A percentile compares a stretch with the other conserved stretches of the same genome.
Conservation (phyloP, 176 grass and related monocot species). For the Elaeis guineensis region DNA sequence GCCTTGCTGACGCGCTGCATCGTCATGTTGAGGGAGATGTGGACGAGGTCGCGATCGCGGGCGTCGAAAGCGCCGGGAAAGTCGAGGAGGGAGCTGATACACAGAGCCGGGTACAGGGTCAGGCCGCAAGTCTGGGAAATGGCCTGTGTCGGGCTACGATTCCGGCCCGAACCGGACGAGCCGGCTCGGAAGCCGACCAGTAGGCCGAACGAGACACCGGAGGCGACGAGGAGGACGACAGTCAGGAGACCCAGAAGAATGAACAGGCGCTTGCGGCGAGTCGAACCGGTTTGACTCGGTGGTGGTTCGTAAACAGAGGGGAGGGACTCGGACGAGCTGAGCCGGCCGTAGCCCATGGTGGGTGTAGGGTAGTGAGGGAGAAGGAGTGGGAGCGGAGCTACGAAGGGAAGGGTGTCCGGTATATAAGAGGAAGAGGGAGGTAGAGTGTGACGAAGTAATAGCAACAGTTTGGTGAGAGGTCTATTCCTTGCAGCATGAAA, state of each 20-base stretch:
- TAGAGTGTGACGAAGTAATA: not conserved
- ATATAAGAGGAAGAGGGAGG: not conserved
- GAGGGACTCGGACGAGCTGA: constrained; percentile 11
- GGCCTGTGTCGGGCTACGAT: constrained; percentile 1
- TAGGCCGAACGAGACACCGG: not conserved
- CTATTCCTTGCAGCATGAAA: constrained; percentile 1
- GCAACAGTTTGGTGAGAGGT: constrained; percentile 2
- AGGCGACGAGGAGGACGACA: not conserved
- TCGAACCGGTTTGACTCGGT: not conserved
- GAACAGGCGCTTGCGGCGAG: not conserved
- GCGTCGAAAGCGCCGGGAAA: constrained; percentile 9
- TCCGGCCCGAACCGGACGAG: not conserved
- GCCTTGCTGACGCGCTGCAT: constrained; percentile 25
- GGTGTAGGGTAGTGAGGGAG: not conserved
- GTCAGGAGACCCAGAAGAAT: not conserved
- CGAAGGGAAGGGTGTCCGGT: not conserved
- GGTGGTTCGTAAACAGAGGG: not conserved
- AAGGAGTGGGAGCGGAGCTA: not conserved
- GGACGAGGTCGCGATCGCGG: constrained; percentile 20
- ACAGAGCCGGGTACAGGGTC: constrained; percentile 14
- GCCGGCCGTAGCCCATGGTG: constrained; percentile 12
- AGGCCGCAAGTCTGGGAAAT: constrained; percentile 1
- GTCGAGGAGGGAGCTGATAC: constrained; percentile 5
- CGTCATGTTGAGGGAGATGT: constrained; percentile 43
- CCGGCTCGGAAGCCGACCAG: not conserved